Percentiles rank a stretch among this genome's conserved stretches.
Conservation (phyloP, 2,329 filamentous ascomycete species). For the Hymenoscyphus fraxineus region DNA sequence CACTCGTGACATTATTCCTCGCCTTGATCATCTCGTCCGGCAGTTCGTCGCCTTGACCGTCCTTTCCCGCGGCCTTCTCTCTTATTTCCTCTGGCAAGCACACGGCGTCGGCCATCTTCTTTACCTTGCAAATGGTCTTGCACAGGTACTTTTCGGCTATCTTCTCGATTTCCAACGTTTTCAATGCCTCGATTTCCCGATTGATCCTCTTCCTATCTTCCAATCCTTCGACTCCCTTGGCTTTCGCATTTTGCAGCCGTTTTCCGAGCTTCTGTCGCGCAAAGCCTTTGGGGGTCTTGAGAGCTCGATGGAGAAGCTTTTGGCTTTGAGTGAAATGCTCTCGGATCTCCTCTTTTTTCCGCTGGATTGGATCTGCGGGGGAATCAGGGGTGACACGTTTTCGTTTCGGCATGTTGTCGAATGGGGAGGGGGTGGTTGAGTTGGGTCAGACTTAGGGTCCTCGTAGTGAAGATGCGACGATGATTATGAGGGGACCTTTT, state of each 20-base stretch:
- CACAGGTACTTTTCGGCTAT: constrained; percentile 45
- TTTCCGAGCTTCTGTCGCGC: constrained; percentile 71
- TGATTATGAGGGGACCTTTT: not conserved
- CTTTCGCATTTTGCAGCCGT: constrained; percentile 50
- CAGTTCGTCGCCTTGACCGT: constrained; percentile 24
- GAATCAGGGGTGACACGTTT: constrained; percentile 44
- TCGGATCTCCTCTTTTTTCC: constrained; percentile 37
- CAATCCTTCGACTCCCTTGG: constrained; percentile 37
- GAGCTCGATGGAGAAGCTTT: constrained; percentile 60
- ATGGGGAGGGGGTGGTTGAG: not conserved
- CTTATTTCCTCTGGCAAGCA: constrained; percentile 39
- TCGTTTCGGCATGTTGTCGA: constrained; percentile 51
- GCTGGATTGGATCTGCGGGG: constrained; percentile 34
- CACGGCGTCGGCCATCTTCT: constrained; percentile 44
- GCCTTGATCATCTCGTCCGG: constrained; percentile 34
- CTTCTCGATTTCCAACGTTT: constrained; percentile 45
- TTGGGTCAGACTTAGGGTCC: not conserved
- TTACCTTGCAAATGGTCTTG: constrained; percentile 48
- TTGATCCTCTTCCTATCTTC: constrained; percentile 59
- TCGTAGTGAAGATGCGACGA: not conserved
- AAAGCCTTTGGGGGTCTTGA: constrained; percentile 71
- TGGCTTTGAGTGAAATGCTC: constrained; percentile 52
- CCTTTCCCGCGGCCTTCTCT: constrained; percentile 30
- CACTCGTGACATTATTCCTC: constrained; percentile 49
- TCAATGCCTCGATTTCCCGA: constrained; percentile 52